phyloP scores from a whole-genome alignment of 1,139 yeast genomes.

The Kluyveromyces sp. region DNA sequence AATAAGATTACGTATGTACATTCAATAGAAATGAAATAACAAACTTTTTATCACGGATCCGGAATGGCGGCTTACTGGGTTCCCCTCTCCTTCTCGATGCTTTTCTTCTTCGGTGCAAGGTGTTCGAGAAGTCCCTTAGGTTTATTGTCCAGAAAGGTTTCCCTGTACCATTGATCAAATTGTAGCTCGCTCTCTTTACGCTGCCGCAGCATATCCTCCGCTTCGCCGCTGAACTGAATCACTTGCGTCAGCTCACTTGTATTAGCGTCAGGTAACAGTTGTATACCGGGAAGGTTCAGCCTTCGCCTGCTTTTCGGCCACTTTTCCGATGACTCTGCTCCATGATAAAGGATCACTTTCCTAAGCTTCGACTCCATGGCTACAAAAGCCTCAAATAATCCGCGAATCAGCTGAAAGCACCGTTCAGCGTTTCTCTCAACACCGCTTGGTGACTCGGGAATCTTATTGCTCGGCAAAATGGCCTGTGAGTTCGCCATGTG shows the following conservation, averaged over 20 bases:
- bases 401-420: no score
- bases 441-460: no score
- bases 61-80: no score
- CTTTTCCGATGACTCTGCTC: conserved; percentile 8
- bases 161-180: conserved; percentile 26
- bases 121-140: conserved; percentile 28
- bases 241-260: conserved; percentile 19
- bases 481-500: no score
- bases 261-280: conserved; percentile 12
- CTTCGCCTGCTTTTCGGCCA: conserved; percentile 15
- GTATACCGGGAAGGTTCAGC: conserved; percentile 13
- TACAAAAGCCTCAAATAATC: no score
- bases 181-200: conserved; percentile 13
- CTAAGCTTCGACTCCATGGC: conserved; percentile 14
- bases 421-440: no score
- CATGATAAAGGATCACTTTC: conserved; percentile 11
- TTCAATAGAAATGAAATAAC: neutral
- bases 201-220: conserved; percentile 8
- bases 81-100: neutral
- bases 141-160: conserved; percentile 21
- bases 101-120: conserved; percentile 22
- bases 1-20: neutral
- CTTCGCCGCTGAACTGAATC: conserved; percentile 6
- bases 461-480: no score
- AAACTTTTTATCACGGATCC: no score